These are phyloP conservation scores for Curvularia spicifera DNA, from an alignment of 2,329 filamentous ascomycete genomes.

Conservation along the genomic window DNA sequence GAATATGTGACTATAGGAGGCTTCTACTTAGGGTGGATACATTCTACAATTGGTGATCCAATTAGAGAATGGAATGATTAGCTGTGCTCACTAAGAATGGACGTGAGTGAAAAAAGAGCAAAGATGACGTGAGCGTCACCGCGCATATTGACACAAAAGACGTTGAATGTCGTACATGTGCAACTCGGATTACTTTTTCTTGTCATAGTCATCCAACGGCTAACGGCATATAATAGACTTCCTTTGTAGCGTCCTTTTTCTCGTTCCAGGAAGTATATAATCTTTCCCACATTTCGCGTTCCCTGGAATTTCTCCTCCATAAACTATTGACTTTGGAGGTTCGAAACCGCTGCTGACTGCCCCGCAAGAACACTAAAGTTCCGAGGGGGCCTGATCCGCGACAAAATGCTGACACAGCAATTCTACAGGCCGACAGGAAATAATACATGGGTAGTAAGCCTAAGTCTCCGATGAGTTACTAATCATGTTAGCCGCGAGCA, in stretches of 20 bases:
- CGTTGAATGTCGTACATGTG: neutral
- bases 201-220: neutral
- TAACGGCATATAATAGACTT: neutral
- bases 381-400: neutral
- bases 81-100: neutral
- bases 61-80: neutral
- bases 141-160: neutral
- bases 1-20: neutral
- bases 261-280: neutral
- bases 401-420: neutral
- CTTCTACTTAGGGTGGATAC: neutral
- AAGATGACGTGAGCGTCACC: constrained; percentile 6
- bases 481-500: neutral
- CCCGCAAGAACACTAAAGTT: neutral
- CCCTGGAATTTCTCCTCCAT: neutral
- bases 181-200: neutral
- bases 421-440: neutral
- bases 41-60: neutral
- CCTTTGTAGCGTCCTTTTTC: too few species aligned
- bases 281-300: neutral
- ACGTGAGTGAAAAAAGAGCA: neutral
- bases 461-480: neutral
- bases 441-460: neutral
- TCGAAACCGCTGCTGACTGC: neutral
- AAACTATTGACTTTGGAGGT: neutral